Evolutionary conservation across 202 grass and related monocot genomes (phyloP).

Genomic region (Carex sylvatica): DNA sequence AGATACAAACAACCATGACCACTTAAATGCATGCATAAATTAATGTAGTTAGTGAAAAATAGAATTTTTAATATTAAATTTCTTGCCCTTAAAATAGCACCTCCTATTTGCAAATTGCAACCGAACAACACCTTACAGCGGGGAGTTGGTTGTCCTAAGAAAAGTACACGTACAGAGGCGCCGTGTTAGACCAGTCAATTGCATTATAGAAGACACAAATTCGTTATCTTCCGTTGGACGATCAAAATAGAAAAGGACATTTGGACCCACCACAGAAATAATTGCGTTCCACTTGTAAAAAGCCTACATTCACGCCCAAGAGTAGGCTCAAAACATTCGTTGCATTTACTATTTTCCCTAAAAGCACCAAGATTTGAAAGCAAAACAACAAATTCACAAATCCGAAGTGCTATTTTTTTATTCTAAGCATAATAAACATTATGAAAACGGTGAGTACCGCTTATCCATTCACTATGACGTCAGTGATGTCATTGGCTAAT

Average conservation of each 20-base stretch:
- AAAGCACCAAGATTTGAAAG: background rate
- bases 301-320: background rate
- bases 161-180: background rate
- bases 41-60: too few relatives aligned
- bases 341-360: background rate
- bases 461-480: background rate
- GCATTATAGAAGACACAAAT: too few relatives aligned
- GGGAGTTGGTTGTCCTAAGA: background rate
- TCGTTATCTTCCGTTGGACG: background rate
- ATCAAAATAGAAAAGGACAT: background rate
- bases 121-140: background rate
- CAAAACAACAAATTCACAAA: background rate
- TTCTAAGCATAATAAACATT: slow-evolving; percentile 20
- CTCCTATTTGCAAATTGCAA: background rate
- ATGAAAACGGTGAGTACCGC: background rate
- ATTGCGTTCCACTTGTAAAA: background rate
- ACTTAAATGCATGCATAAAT: too few relatives aligned
- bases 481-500: background rate
- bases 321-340: background rate
- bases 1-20: too few relatives aligned
- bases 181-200: background rate
- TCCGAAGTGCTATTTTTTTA: background rate
- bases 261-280: background rate
- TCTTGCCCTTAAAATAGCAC: too few relatives aligned
- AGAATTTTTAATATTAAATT: too few relatives aligned